Conservation (phyloP, 495 filamentous ascomycete species). For the Trichoderma erinaceum region DNA sequence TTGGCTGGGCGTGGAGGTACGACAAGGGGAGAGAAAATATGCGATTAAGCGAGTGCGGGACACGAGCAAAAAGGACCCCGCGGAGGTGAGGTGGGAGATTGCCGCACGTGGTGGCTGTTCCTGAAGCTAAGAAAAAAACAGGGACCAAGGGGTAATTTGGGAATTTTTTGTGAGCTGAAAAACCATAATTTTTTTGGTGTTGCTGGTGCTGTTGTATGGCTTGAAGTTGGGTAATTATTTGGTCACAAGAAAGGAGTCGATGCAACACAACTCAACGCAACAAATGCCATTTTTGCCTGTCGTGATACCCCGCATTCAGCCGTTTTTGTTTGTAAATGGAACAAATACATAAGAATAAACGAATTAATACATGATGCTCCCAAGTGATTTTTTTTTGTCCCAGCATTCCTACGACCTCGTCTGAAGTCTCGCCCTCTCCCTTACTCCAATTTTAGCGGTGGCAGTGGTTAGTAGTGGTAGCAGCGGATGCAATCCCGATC, state of each 20-base stretch:
- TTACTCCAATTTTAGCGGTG: not conserved
- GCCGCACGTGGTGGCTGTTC: constrained; percentile 5
- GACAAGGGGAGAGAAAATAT: not conserved
- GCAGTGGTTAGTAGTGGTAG: no score
- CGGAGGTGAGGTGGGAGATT: not conserved
- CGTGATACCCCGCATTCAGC: no score
- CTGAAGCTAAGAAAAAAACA: not conserved
- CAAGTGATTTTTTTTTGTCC: not conserved
- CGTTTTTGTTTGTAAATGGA: not conserved
- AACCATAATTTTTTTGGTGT: no score
- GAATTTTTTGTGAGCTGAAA: no score
- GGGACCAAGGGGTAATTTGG: not conserved
- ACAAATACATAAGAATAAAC: not conserved
- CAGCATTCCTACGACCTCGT: not conserved
- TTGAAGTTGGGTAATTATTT: no score
- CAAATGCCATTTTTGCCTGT: no score
- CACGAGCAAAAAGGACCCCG: not conserved
- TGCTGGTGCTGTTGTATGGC: no score
- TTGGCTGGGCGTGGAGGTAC: not conserved
- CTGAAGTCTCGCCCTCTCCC: not conserved
- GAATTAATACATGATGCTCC: not conserved
- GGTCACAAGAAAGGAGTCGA: no score
- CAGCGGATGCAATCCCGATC: not conserved
- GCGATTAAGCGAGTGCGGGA: constrained; percentile 1
- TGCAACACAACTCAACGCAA: no score